Evolutionary conservation across 1,284 basidiomycete genomes (phyloP).

Genomic region (Schizopora paradoxa): DNA sequence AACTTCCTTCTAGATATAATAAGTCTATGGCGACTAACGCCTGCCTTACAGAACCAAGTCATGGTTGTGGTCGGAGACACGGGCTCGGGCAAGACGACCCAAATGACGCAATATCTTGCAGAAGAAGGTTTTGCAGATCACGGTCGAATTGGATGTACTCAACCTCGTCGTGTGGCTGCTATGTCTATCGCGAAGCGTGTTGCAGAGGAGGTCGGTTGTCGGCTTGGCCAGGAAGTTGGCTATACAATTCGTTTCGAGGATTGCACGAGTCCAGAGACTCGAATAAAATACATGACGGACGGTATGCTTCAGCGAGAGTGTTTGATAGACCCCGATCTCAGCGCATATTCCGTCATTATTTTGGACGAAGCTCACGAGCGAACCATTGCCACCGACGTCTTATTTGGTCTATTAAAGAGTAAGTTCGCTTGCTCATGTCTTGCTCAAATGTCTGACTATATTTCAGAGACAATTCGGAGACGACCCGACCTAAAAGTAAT

Average conservation of each 20-base stretch:
- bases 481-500: slow-evolving; percentile 96
- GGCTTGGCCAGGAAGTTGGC: slow-evolving; percentile 94
- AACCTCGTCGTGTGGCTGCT: slow-evolving; percentile 96
- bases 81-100: slow-evolving; percentile 90
- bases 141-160: slow-evolving; percentile 93
- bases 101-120: slow-evolving; percentile 92
- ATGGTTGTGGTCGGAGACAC: slow-evolving; percentile 93
- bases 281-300: slow-evolving; percentile 99
- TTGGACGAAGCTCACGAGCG: slow-evolving; percentile 98
- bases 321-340: slow-evolving; percentile 91
- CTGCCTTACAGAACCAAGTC: slow-evolving; percentile 79
- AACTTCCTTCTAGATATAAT: slow-evolving; percentile 4
- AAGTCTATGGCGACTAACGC: slow-evolving; percentile 24
- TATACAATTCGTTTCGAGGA: slow-evolving; percentile 99
- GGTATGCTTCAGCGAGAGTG: slow-evolving; percentile 98
- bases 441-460: slow-evolving; percentile 12
- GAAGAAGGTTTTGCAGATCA: slow-evolving; percentile 84
- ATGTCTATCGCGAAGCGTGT: slow-evolving; percentile 99
- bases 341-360: slow-evolving; percentile 94
- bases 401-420: slow-evolving; percentile 97
- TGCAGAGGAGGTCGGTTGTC: slow-evolving; percentile 94
- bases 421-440: slow-evolving; percentile 30
- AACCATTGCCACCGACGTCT: slow-evolving; percentile 95
- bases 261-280: slow-evolving; percentile 94
- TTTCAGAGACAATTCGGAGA: slow-evolving; percentile 84